These are phyloP conservation scores for Metschnikowia kofuensis DNA, from an alignment of 805 yeast species.

Conservation along the genomic window DNA sequence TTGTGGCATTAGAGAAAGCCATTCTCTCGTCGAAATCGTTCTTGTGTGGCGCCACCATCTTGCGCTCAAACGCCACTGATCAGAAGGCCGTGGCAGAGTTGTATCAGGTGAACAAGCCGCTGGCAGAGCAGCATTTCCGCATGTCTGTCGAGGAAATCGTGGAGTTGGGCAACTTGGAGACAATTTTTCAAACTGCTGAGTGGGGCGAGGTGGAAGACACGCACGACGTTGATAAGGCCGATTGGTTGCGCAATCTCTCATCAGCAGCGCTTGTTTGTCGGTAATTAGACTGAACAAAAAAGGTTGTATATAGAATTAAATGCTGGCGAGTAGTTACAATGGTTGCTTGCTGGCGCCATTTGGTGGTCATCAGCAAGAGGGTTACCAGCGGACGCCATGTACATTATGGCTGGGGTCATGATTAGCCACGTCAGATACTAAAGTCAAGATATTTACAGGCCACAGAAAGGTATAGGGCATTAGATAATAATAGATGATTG, in stretches of 20 bases:
- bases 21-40: conserved; percentile 83
- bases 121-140: conserved; percentile 31
- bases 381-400: too few relatives aligned
- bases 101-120: conserved; percentile 35
- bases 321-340: not conserved
- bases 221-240: conserved; percentile 95
- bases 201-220: conserved; percentile 99
- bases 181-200: conserved; percentile 74
- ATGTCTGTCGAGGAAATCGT: conserved; percentile 67
- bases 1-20: conserved; percentile 89
- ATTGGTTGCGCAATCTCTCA: conserved; percentile 76
- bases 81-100: conserved; percentile 18
- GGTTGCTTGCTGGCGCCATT: not conserved
- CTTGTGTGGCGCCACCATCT: conserved; percentile 69
- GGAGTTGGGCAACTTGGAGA: conserved; percentile 76
- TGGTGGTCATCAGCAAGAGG: too few relatives aligned
- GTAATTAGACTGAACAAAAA: conserved; percentile 2
- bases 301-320: not conserved
- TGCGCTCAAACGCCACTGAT: conserved; percentile 45
- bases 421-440: too few relatives aligned
- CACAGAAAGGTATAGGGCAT: too few relatives aligned
- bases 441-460: too few relatives aligned
- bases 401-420: too few relatives aligned
- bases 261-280: conserved; percentile 59
- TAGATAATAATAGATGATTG: too few relatives aligned